Evolutionary conservation across 208 protist species (phyloP).

Genomic region (Trypanosoma caninum): DNA sequence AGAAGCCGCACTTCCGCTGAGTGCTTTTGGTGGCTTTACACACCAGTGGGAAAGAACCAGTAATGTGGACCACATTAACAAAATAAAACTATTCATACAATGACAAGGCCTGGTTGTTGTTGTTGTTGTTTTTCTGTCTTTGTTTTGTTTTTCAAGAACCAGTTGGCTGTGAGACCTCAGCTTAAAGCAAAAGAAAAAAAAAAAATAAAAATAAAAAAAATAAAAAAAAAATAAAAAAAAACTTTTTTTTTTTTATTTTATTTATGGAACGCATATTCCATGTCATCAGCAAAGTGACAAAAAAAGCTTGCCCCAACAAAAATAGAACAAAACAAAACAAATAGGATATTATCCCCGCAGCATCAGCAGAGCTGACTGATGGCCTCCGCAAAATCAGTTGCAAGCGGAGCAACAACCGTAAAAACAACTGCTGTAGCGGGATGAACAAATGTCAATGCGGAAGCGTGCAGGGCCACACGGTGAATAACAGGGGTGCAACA

Average conservation of each 20-base stretch:
- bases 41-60: constrained; percentile 1
- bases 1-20: neutral
- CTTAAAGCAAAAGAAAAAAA: neutral
- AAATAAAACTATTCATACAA: neutral
- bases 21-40: constrained; percentile 15
- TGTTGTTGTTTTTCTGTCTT: neutral
- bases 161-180: neutral
- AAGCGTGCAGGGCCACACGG: constrained; percentile 74
- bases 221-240: constrained; percentile 1
- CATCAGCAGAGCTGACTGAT: constrained; percentile 18
- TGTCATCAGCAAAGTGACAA: neutral
- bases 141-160: neutral
- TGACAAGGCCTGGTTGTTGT: neutral
- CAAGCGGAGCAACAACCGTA: constrained; percentile 41
- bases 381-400: constrained; percentile 43
- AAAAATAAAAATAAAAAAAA: neutral
- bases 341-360: neutral
- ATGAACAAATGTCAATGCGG: constrained; percentile 60
- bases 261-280: neutral
- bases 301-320: neutral
- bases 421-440: constrained; percentile 40
- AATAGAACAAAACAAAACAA: neutral
- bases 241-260: neutral
- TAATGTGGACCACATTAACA: neutral
- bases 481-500: constrained; percentile 50